Percentiles rank a stretch among this genome's conserved stretches.
Conservation (phyloP, 2,329 filamentous ascomycete species). For the Fusarium sublunatum region DNA sequence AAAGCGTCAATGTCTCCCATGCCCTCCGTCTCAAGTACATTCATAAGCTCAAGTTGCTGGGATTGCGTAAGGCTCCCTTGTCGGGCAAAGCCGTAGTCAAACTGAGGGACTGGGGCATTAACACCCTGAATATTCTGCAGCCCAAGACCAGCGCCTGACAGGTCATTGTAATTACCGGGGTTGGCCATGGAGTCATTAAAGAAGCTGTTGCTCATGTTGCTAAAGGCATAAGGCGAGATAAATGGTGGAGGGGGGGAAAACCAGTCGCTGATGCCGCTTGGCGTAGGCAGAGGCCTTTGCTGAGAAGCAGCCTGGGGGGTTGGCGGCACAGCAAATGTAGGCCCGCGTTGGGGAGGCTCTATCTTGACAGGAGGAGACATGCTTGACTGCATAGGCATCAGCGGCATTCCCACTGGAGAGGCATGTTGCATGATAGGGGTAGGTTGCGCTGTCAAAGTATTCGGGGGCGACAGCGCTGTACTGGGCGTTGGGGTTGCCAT, state of each 20-base stretch:
- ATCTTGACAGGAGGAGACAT: constrained; percentile 50
- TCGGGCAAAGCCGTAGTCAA: constrained; percentile 58
- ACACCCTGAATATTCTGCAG: constrained; percentile 48
- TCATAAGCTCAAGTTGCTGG: constrained; percentile 86
- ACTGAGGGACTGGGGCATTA: constrained; percentile 42
- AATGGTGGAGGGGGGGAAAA: constrained; percentile 64
- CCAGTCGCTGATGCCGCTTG: constrained; percentile 61
- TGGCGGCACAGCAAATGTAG: constrained; percentile 56
- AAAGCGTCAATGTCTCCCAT: constrained; percentile 71
- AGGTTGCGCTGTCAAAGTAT: constrained; percentile 49
- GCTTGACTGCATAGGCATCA: constrained; percentile 43
- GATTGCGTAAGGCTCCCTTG: constrained; percentile 80
- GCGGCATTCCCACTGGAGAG: constrained; percentile 42
- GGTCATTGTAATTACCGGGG: constrained; percentile 46
- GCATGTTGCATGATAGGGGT: constrained; percentile 46
- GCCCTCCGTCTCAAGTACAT: constrained; percentile 77
- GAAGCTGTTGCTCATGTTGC: constrained; percentile 55
- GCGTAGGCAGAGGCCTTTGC: constrained; percentile 58
- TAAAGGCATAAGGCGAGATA: constrained; percentile 64
- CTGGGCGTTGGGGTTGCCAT: constrained; percentile 49
- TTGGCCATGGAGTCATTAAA: constrained; percentile 54
- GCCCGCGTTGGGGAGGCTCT: constrained; percentile 42
- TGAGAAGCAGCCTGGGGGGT: constrained; percentile 52
- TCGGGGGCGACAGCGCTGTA: constrained; percentile 54
- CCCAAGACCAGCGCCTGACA: constrained; percentile 48